Conservation (phyloP, 371 early-diverging fungal species). For the Batkoa obscura region DNA sequence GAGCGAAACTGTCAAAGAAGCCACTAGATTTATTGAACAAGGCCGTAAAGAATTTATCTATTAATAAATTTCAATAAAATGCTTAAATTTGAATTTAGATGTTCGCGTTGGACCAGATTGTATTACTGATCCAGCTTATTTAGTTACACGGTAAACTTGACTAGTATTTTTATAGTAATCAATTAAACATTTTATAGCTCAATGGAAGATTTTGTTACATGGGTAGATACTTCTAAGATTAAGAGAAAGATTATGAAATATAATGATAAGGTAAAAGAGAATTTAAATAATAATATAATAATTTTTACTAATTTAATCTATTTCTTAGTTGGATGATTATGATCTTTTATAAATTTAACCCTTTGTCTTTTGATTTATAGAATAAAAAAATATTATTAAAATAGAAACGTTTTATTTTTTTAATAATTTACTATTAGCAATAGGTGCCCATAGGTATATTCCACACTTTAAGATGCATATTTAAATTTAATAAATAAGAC, state of each 20-base stretch:
- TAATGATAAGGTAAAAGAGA: conserved; percentile 65
- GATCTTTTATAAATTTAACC: conserved; percentile 28
- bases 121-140: conserved; percentile 79
- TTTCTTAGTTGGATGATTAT: conserved; percentile 36
- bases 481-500: background rate
- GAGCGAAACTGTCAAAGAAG: conserved; percentile 90
- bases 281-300: background rate
- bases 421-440: background rate
- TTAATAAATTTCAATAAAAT: background rate
- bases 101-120: conserved; percentile 87
- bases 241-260: conserved; percentile 96
- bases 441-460: background rate
- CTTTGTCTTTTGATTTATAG: no score
- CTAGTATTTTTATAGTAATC: background rate
- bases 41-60: conserved; percentile 33
- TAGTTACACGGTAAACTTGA: conserved; percentile 38
- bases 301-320: background rate
- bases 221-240: conserved; percentile 97
- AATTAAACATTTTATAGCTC: conserved; percentile 22
- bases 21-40: conserved; percentile 89
- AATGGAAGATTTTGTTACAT: conserved; percentile 97
- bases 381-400: no score
- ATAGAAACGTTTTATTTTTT: no score
- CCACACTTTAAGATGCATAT: background rate
- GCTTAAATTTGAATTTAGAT: conserved; percentile 15